Conservation (phyloP, 164 flowering plant species). For the Warburgia ugandensis region DNA sequence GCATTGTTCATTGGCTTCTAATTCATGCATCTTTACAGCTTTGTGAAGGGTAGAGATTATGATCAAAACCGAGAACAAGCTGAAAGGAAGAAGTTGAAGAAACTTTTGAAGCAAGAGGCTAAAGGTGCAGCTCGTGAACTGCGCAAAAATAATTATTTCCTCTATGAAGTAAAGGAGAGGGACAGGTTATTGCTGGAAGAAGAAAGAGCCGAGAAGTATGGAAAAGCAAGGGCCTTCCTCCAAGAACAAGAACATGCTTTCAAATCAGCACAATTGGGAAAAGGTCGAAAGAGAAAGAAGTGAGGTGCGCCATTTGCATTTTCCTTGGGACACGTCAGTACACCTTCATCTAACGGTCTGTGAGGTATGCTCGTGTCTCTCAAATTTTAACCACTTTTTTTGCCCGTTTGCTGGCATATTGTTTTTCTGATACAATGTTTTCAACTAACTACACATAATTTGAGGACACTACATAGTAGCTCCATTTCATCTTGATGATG, state of each 20-base stretch:
- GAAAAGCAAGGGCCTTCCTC: constrained; percentile 65
- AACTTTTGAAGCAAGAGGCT: constrained; percentile 47
- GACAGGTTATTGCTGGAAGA: constrained; percentile 39
- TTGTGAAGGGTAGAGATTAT: constrained; percentile 95
- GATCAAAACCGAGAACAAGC: constrained; percentile 90
- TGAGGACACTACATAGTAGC: no score
- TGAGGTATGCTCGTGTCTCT: constrained; percentile 4
- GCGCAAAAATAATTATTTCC: constrained; percentile 76
- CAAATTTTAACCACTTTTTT: no score
- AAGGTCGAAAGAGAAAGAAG: constrained; percentile 57
- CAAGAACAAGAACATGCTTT: constrained; percentile 94
- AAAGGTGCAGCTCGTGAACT: constrained; percentile 87
- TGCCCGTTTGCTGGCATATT: no score
- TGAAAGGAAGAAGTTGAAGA: constrained; percentile 65
- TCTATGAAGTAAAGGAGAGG: constrained; percentile 52
- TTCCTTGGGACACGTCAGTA: not conserved
- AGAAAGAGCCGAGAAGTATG: constrained; percentile 68
- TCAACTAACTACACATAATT: no score
- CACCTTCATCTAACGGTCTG: not conserved
- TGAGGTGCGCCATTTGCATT: not conserved
- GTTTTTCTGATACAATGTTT: no score
- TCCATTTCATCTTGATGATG: no score
- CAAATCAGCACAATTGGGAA: constrained; percentile 91
- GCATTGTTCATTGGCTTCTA: no score
- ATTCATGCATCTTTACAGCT: constrained; percentile 53